Base-by-base conservation (phyloP, 1,284 basidiomycete genomes). In the Cutaneotrichosporon daszewskae region DNA sequence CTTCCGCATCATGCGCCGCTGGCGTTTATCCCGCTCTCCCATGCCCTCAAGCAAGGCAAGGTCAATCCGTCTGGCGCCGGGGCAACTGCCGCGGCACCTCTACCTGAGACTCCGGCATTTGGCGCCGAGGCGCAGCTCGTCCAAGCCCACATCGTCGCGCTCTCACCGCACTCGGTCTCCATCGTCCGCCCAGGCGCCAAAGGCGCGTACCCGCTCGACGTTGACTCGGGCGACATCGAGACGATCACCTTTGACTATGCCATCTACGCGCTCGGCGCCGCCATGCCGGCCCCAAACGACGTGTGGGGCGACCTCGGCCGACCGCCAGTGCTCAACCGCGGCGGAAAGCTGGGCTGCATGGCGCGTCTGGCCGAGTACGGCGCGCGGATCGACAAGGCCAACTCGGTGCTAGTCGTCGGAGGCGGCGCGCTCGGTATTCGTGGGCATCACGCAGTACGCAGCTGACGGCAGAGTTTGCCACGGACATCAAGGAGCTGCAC, bases 1-100 rank as follows among this genome's bases (percentile, higher is more conserved):
- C 45, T 73, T 7, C 66, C 72, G 5, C 52, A 67, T 7, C 73
- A 73, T 35, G 72, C 72, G 31, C 64, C 74, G 26, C 76, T 75
- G 51, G 72, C 66, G 11, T 83, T 87, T 66, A 79, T 85, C 53
- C 83, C 85, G 0, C 83, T 81, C 62, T 71, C 69, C 45, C 17
- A 27, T 5, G 35, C 18, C 25, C 11, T 13, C 26, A 9, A 11
- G 7, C 27, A 29, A n/a, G 38, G 36, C 40, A 18, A 48, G 37
- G 32, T 36, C 28, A 42, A n/a, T n/a, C n/a, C n/a, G n/a, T n/a
- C n/a, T 11, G 18, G n/a, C n/a, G n/a, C n/a, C n/a, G n/a, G n/a
- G n/a, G n/a, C n/a, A n/a, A n/a, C n/a, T n/a, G n/a, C n/a, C n/a
- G n/a, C n/a, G n/a, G n/a, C n/a, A n/a, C n/a, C n/a, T n/a, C n/a